Percentiles rank a stretch among this genome's conserved stretches.
Conservation (phyloP, 2,329 filamentous ascomycete genomes). For the Magnaporthiopsis rhizophila region DNA sequence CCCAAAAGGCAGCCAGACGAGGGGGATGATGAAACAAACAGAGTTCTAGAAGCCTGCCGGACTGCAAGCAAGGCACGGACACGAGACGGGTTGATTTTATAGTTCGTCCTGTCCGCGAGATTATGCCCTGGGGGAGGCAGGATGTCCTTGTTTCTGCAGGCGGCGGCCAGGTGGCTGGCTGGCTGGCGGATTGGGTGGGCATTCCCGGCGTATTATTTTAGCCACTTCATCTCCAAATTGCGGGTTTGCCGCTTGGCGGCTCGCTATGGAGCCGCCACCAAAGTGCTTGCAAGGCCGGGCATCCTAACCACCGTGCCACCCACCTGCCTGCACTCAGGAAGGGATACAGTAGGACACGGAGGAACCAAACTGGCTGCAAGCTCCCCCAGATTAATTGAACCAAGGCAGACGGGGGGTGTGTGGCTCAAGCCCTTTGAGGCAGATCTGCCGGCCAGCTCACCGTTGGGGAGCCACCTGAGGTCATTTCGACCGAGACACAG, state of each 20-base stretch:
- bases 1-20: background rate
- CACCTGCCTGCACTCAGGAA: background rate
- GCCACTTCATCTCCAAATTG: no score
- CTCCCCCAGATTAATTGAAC: background rate
- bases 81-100: background rate
- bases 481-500: background rate
- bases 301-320: no score
- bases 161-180: background rate
- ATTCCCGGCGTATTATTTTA: background rate
- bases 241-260: background rate
- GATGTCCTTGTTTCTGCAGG: background rate
- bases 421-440: background rate
- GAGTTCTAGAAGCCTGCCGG: background rate
- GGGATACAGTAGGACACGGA: background rate
- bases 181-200: background rate
- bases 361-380: background rate
- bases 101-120: background rate
- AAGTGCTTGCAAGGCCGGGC: background rate
- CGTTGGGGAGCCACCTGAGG: background rate
- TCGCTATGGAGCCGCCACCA: background rate
- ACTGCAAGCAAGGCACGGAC: background rate
- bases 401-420: background rate
- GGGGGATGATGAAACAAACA: background rate
- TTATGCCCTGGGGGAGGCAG: background rate
- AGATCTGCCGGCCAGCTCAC: background rate